Percentiles rank a stretch among this genome's conserved stretches.
phyloP scores from a whole-genome alignment of 257 asterid genomes.

The Voacanga thouarsii region DNA sequence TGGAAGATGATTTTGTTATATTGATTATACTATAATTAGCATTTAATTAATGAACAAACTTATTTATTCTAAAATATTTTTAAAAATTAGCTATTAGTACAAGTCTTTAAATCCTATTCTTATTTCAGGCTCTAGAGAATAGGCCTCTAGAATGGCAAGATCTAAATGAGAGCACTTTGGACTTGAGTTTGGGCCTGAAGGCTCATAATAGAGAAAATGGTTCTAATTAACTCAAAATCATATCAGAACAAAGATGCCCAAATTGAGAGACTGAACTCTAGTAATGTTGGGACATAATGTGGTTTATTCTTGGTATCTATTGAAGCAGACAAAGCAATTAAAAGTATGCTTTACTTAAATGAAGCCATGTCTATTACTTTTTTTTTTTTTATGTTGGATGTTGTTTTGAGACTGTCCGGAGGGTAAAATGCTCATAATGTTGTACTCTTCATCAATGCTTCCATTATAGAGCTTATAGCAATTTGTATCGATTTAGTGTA shows the following conservation, averaged over 20 bases:
- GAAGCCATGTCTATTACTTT: background rate
- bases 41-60: background rate
- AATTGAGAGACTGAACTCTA: conserved; percentile 11
- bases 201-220: conserved; percentile 42
- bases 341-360: background rate
- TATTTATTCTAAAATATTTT: background rate
- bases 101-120: conserved; percentile 9
- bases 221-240: conserved; percentile 30
- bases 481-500: conserved; percentile 6
- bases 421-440: conserved; percentile 4
- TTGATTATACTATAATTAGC: background rate
- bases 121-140: conserved; percentile 38
- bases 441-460: conserved; percentile 9
- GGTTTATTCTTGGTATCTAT: background rate
- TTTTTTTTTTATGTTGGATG: background rate
- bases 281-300: background rate
- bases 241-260: conserved; percentile 34
- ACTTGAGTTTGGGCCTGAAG: conserved; percentile 77
- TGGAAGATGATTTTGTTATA: background rate
- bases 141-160: conserved; percentile 53
- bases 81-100: background rate
- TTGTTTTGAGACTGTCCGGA: conserved; percentile 4
- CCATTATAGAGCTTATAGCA: conserved; percentile 11
- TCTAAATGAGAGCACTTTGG: conserved; percentile 75
- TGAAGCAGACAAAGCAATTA: conserved; percentile 2